Evolutionary conservation across 768 basidiomycete species (phyloP).

Genomic region (Suillus occidentalis): DNA sequence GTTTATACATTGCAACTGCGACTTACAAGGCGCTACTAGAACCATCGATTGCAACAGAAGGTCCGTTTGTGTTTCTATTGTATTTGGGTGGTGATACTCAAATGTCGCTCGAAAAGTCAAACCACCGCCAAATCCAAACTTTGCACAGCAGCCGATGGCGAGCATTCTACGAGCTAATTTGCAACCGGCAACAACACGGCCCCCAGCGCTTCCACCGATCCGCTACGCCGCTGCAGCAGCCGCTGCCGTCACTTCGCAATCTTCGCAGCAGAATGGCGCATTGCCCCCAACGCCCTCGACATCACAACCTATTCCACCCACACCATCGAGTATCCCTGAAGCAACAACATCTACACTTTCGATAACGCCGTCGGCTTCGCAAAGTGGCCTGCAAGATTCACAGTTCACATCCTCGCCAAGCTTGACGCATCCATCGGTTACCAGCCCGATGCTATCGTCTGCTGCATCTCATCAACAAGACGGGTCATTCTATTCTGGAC

Average conservation of each 20-base stretch:
- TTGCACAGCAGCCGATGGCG: conserved; percentile 75
- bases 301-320: conserved; percentile 38
- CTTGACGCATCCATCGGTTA: conserved; percentile 80
- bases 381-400: conserved; percentile 35
- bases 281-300: conserved; percentile 41
- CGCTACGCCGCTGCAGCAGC: conserved; percentile 93
- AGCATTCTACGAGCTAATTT: conserved; percentile 75
- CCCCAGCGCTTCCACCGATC: conserved; percentile 71
- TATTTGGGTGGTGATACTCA: conserved; percentile 1
- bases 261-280: conserved; percentile 32
- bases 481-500: conserved; percentile 68
- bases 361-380: conserved; percentile 36
- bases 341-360: conserved; percentile 42
- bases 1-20: neutral
- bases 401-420: conserved; percentile 68
- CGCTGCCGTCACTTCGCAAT: conserved; percentile 28
- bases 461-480: conserved; percentile 64
- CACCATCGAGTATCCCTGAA: conserved; percentile 33
- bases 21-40: conserved; percentile 44
- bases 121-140: conserved; percentile 79
- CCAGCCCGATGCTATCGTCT: conserved; percentile 79
- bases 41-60: conserved; percentile 59
- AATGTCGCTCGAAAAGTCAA: conserved; percentile 45
- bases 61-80: conserved; percentile 38
- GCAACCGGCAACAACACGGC: conserved; percentile 52